Conservation (phyloP, 164 flowering plant genomes). For the Kalanchoe fedtschenkoi region DNA sequence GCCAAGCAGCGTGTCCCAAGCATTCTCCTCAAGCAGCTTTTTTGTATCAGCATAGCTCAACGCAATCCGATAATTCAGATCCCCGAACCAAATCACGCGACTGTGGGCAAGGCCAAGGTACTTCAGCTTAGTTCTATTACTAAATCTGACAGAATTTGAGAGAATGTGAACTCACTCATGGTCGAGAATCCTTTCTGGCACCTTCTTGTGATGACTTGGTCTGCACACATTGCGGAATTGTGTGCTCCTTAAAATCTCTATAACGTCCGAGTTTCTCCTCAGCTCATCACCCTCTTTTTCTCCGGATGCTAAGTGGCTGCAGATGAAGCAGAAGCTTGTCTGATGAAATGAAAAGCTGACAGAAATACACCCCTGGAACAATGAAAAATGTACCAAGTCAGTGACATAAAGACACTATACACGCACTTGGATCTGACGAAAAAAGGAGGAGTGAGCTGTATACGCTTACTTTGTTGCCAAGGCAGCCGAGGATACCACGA, state of each 20-base stretch:
- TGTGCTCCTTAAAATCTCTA: constrained; percentile 56
- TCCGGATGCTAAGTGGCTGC: constrained; percentile 89
- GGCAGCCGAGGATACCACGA: constrained; percentile 77
- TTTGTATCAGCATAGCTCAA: constrained; percentile 53
- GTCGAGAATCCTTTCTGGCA: constrained; percentile 60
- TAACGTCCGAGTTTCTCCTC: constrained; percentile 58
- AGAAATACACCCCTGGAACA: constrained; percentile 68
- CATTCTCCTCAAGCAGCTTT: constrained; percentile 40
- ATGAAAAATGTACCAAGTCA: neutral
- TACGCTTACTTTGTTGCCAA: constrained; percentile 68
- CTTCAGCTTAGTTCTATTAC: too few species aligned
- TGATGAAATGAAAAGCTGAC: constrained; percentile 58
- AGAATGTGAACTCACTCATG: constrained; percentile 59
- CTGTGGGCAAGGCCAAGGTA: constrained; percentile 31
- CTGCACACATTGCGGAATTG: constrained; percentile 54
- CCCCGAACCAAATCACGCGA: constrained; percentile 77
- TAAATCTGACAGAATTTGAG: too few species aligned
- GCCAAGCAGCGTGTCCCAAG: constrained; percentile 60
- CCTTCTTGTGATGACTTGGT: constrained; percentile 16
- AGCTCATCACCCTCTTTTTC: constrained; percentile 86
- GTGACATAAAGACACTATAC: too few species aligned
- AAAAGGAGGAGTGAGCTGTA: neutral
- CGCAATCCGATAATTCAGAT: constrained; percentile 72
- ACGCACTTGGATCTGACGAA: too few species aligned
- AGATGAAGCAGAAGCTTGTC: constrained; percentile 78